A percentile compares a stretch with the other conserved stretches of the same genome.
Conservation (phyloP, 2,329 filamentous ascomycete genomes). For the Ophiocordyceps camponoti-leonardi region DNA sequence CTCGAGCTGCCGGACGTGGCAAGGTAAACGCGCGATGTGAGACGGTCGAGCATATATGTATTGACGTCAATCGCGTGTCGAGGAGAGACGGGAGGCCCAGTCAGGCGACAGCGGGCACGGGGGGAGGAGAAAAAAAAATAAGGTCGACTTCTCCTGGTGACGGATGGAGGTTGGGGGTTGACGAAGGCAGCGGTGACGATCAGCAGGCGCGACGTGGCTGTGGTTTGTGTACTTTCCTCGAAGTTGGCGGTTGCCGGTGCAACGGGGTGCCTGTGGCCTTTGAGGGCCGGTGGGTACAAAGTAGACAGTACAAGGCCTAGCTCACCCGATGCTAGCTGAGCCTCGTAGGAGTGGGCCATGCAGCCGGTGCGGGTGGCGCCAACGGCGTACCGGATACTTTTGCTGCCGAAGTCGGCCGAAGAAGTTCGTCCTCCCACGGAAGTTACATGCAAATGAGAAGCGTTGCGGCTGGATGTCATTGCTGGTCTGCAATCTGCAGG, state of each 20-base stretch:
- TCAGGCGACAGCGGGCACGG: neutral
- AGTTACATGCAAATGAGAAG: too few species aligned
- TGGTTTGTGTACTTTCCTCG: conserved; percentile 19
- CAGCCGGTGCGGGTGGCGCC: neutral
- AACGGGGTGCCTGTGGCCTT: conserved; percentile 1
- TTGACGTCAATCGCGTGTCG: neutral
- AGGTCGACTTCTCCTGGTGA: neutral
- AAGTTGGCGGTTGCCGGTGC: conserved; percentile 10
- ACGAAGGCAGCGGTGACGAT: neutral
- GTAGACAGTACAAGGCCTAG: neutral
- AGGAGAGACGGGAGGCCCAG: neutral
- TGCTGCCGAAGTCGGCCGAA: neutral
- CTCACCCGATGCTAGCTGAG: neutral
- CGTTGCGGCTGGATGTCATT: too few species aligned
- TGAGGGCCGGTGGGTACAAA: neutral
- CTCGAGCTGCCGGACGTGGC: neutral
- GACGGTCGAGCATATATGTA: neutral
- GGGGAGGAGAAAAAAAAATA: neutral
- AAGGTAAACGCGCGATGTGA: neutral
- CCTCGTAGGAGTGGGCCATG: neutral
- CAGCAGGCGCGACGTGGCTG: neutral
- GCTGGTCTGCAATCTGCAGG: too few species aligned
- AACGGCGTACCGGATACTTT: neutral
- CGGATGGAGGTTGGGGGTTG: neutral
- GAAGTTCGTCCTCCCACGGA: too few species aligned